A percentile compares a stretch with the other conserved stretches of the same genome.
These are phyloP conservation scores for Cudoniella acicularis DNA, from an alignment of 495 filamentous ascomycete species.

Conservation along the genomic window DNA sequence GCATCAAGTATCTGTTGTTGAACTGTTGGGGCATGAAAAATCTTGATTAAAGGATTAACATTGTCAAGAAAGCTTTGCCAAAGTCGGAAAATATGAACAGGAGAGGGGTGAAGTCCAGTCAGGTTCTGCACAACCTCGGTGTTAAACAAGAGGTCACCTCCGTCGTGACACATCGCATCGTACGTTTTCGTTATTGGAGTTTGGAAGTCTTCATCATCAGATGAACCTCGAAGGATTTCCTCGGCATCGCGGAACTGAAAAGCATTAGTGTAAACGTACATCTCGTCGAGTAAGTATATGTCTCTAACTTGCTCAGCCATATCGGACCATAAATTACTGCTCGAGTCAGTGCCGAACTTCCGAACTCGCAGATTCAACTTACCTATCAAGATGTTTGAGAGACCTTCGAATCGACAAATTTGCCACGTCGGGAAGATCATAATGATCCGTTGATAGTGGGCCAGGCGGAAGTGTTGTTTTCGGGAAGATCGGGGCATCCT, in stretches of 20 bases:
- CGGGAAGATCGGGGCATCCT: not conserved
- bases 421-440: too few species aligned
- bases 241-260: conserved; percentile 10
- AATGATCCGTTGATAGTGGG: not conserved
- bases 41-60: conserved; percentile 50
- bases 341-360: not conserved
- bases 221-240: conserved; percentile 19
- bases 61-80: conserved; percentile 51
- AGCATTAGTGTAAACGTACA: not conserved
- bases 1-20: conserved; percentile 48
- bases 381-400: conserved; percentile 12
- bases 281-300: not conserved
- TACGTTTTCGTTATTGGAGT: conserved; percentile 8
- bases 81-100: conserved; percentile 26
- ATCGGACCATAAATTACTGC: conserved; percentile 10
- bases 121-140: not conserved
- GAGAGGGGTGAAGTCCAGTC: conserved; percentile 13
- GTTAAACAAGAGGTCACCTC: conserved; percentile 9
- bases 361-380: not conserved
- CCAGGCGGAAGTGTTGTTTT: not conserved
- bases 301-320: conserved; percentile 1
- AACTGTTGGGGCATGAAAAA: conserved; percentile 50
- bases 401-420: conserved; percentile 13
- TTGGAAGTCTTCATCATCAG: conserved; percentile 15
- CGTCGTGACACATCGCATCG: conserved; percentile 1